Evolutionary conservation across 2,329 filamentous ascomycete genomes (phyloP).

Genomic region (Tolypocladium sp.): DNA sequence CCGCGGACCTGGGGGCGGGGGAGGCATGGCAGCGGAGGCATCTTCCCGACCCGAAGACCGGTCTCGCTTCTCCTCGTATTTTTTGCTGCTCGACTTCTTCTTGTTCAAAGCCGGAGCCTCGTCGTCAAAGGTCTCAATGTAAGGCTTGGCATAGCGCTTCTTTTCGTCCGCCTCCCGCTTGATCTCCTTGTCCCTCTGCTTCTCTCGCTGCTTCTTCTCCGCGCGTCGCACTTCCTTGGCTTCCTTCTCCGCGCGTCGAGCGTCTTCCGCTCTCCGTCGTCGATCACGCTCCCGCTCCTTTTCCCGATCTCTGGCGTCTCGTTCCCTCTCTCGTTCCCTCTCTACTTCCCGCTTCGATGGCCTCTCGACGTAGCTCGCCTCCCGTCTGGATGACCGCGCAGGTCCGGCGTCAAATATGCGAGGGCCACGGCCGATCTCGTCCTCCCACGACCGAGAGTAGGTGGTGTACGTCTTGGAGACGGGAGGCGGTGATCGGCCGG

Average conservation of each 20-base stretch:
- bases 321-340: conserved; percentile 19
- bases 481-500: conserved; percentile 9
- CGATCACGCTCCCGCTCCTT: conserved; percentile 13
- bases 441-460: conserved; percentile 35
- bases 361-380: conserved; percentile 38
- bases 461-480: conserved; percentile 23
- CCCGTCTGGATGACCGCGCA: conserved; percentile 29
- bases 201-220: conserved; percentile 24
- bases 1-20: conserved; percentile 12
- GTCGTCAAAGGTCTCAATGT: conserved; percentile 25
- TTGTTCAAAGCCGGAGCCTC: conserved; percentile 19
- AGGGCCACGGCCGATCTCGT: conserved; percentile 28
- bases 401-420: conserved; percentile 32
- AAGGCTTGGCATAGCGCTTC: conserved; percentile 22
- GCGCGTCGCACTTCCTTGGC: conserved; percentile 22
- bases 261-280: conserved; percentile 11
- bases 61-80: conserved; percentile 27
- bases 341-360: conserved; percentile 33
- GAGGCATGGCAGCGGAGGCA: conserved; percentile 8
- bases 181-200: conserved; percentile 27
- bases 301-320: conserved; percentile 5
- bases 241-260: conserved; percentile 21
- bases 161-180: conserved; percentile 28
- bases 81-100: conserved; percentile 29
- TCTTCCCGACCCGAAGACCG: conserved; percentile 24